Conservation (phyloP, 2,329 filamentous ascomycete species). For the Colletotrichum falcatum region DNA sequence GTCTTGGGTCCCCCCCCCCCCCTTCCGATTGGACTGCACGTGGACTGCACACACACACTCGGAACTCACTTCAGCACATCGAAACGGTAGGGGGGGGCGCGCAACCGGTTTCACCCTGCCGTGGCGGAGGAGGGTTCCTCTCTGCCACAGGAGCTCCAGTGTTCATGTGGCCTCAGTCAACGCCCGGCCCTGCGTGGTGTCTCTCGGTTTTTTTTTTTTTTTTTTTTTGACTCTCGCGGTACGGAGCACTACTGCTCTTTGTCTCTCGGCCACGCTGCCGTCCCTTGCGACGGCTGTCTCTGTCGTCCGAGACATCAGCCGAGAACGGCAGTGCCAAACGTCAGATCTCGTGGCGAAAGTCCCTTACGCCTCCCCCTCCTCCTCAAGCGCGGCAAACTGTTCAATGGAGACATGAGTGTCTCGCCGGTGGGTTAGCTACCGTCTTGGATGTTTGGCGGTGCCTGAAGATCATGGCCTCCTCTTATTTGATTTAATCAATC, state of each 20-base stretch:
- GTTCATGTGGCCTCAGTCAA: neutral
- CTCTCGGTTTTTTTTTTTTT: neutral
- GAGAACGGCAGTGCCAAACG: neutral
- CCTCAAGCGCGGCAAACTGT: slow-evolving; percentile 16
- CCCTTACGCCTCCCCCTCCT: neutral
- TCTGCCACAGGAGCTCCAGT: neutral
- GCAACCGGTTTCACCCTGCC: slow-evolving; percentile 18
- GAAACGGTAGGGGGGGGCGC: neutral
- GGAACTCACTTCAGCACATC: neutral
- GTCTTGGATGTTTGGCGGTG: neutral
- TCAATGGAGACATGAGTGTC: neutral
- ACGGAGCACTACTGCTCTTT: neutral
- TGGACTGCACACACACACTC: too few relatives aligned
- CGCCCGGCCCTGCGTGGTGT: neutral
- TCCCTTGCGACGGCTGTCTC: slow-evolving; percentile 3
- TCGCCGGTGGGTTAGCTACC: neutral
- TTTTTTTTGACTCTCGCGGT: neutral
- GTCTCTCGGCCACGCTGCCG: neutral
- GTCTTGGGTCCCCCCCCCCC: slow-evolving; percentile 1
- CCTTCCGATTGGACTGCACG: neutral
- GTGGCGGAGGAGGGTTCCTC: neutral
- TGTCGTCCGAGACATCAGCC: slow-evolving; percentile 7
- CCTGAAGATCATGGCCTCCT: slow-evolving; percentile 23
- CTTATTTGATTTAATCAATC: too few relatives aligned
- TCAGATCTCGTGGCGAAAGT: slow-evolving; percentile 8